Conservation (phyloP, 495 filamentous ascomycete genomes). For the Podospora comata region DNA sequence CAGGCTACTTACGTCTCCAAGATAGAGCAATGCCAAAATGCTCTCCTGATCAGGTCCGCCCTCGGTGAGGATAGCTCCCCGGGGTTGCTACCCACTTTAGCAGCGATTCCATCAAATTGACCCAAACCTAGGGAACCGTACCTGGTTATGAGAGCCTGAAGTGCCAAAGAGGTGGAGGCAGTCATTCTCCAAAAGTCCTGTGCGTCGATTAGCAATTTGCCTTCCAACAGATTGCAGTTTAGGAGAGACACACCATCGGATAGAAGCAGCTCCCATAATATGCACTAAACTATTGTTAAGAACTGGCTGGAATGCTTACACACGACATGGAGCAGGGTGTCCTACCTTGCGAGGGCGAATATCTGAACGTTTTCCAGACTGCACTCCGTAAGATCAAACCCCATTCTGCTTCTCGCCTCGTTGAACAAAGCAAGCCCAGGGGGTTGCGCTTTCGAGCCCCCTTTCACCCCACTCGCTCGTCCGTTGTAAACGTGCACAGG, state of each 20-base stretch:
- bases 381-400: conserved; percentile 53
- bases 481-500: conserved; percentile 42
- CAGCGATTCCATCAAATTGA: conserved; percentile 14
- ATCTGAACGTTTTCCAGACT: conserved; percentile 58
- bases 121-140: conserved; percentile 18
- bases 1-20: conserved; percentile 51
- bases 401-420: conserved; percentile 56
- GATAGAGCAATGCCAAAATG: conserved; percentile 57
- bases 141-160: conserved; percentile 52
- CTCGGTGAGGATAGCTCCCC: conserved; percentile 46
- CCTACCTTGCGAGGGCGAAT: conserved; percentile 51
- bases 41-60: conserved; percentile 52
- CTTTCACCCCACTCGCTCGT: conserved; percentile 51
- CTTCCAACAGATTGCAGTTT: background rate
- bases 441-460: conserved; percentile 46
- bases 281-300: conserved; percentile 35
- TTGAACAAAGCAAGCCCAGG: conserved; percentile 58
- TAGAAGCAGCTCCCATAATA: conserved; percentile 52
- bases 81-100: conserved; percentile 35
- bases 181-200: conserved; percentile 59
- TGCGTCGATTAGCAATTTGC: conserved; percentile 15
- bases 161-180: conserved; percentile 51
- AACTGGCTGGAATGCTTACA: background rate
- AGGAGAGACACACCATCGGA: conserved; percentile 42
- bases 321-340: background rate